Evolutionary conservation across 306 rosid species (phyloP).

Genomic region (Prunus davidiana): DNA sequence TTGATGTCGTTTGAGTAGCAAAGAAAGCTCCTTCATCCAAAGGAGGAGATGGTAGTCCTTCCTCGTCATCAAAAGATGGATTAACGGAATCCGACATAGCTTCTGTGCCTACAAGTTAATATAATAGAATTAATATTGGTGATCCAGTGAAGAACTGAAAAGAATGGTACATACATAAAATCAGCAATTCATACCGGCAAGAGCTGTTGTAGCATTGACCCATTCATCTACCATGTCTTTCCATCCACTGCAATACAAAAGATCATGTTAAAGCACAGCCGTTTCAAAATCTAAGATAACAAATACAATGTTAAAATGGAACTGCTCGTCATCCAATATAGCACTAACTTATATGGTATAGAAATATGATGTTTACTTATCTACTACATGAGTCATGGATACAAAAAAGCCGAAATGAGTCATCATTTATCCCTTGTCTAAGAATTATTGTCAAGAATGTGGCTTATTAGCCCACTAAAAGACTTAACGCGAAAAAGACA

Average conservation of each 20-base stretch:
- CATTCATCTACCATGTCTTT: constrained; percentile 77
- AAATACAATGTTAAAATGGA: background rate
- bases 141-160: background rate
- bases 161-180: background rate
- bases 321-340: background rate
- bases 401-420: background rate
- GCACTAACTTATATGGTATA: background rate
- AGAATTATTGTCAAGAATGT: background rate
- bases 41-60: constrained; percentile 95
- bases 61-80: constrained; percentile 64
- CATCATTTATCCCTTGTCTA: background rate
- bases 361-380: background rate
- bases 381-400: background rate
- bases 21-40: constrained; percentile 77
- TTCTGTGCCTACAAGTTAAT: constrained; percentile 40
- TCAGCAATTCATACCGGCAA: constrained; percentile 33
- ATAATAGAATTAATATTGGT: constrained; percentile 4
- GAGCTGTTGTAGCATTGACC: constrained; percentile 49
- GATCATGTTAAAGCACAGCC: constrained; percentile 18
- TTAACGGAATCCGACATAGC: constrained; percentile 70
- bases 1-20: constrained; percentile 53
- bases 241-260: constrained; percentile 62
- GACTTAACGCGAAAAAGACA: background rate
- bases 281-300: background rate
- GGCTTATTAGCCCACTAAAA: background rate